Evolutionary conservation across 495 filamentous ascomycete species (phyloP).

Genomic region (Venustampulla echinocandica): DNA sequence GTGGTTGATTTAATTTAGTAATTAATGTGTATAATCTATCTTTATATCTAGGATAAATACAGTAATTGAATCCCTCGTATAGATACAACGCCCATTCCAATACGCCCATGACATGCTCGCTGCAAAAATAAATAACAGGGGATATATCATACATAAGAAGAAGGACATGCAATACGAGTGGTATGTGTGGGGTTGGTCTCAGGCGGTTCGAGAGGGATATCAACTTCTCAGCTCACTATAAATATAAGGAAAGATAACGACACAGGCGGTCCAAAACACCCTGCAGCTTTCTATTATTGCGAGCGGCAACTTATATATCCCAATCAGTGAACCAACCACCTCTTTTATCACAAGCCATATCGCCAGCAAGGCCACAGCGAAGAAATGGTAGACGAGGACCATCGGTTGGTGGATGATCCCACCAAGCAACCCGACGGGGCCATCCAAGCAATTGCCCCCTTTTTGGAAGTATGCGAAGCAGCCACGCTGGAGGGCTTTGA

Average conservation of each 20-base stretch:
- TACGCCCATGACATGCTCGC: no score
- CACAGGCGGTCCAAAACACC: constrained; percentile 79
- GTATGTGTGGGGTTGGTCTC: no score
- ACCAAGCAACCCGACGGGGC: constrained; percentile 73
- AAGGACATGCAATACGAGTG: no score
- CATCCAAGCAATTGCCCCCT: constrained; percentile 61
- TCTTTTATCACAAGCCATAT: constrained; percentile 68
- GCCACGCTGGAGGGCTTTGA: constrained; percentile 74
- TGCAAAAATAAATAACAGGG: no score
- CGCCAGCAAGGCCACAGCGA: constrained; percentile 78
- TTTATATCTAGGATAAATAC: no score
- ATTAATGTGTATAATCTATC: no score
- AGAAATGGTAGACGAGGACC: constrained; percentile 87
- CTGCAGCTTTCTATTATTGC: constrained; percentile 50
- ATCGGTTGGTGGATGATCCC: constrained; percentile 72
- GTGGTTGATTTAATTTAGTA: no score
- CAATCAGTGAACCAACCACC: constrained; percentile 32
- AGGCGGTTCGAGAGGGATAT: no score
- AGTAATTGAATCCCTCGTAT: no score
- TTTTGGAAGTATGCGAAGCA: constrained; percentile 90
- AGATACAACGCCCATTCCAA: no score
- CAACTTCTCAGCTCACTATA: constrained; percentile 24
- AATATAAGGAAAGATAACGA: constrained; percentile 84
- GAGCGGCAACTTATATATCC: constrained; percentile 50
- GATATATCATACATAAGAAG: no score